These are phyloP conservation scores for Lasiodiplodia citricola DNA, from an alignment of 2,329 filamentous ascomycete species.

Conservation along the genomic window DNA sequence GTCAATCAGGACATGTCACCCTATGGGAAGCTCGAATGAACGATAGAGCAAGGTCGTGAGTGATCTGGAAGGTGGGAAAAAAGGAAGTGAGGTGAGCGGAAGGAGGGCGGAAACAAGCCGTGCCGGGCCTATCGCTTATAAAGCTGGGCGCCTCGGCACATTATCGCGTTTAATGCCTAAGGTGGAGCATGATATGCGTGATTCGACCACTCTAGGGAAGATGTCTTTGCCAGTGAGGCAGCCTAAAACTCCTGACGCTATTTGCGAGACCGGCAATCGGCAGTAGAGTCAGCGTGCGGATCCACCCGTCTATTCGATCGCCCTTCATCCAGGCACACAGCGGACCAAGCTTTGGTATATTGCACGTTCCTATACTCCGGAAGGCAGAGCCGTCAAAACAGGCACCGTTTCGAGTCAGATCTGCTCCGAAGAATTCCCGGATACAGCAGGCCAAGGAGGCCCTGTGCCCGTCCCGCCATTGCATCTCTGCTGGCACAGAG, in stretches of 20 bases:
- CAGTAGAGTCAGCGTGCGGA: neutral
- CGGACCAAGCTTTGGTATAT: neutral
- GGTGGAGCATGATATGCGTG: neutral
- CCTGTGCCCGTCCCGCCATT: neutral
- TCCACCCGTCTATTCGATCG: neutral
- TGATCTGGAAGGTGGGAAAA: neutral
- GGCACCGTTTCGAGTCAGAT: slow-evolving; percentile 8
- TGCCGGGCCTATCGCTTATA: neutral
- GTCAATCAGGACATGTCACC: neutral
- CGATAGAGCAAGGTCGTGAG: neutral
- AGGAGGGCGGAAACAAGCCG: neutral
- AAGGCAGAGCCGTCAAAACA: neutral
- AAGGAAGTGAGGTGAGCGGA: neutral
- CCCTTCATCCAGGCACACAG: neutral
- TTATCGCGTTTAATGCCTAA: neutral
- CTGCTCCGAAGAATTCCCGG: neutral
- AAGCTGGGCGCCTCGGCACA: neutral
- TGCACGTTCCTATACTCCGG: neutral
- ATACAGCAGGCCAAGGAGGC: neutral
- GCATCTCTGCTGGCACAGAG: neutral
- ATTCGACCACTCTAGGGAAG: neutral
- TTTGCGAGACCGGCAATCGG: neutral
- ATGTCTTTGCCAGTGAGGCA: neutral
- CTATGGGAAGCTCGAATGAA: neutral
- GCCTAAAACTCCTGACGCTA: neutral